Percentiles rank a stretch among this genome's conserved stretches.
These are phyloP conservation scores for Aspergillus cristatus DNA, from an alignment of 495 filamentous ascomycete species.

Conservation along the genomic window DNA sequence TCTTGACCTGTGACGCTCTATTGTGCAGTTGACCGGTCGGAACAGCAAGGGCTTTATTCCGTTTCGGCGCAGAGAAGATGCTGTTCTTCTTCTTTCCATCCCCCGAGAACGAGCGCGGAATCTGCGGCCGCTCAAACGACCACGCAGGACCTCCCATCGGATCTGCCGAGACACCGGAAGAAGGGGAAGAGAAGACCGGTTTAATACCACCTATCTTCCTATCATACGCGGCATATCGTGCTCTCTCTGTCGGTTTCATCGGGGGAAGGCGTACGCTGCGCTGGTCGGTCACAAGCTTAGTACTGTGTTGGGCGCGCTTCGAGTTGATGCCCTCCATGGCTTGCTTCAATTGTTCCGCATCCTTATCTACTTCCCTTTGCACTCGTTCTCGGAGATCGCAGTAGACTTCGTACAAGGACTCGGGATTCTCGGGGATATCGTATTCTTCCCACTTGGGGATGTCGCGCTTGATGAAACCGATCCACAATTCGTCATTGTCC, in stretches of 20 bases:
- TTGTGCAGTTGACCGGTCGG: constrained; percentile 33
- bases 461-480: constrained; percentile 57
- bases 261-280: constrained; percentile 16
- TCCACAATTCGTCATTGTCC: constrained; percentile 56
- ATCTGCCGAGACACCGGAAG: constrained; percentile 1
- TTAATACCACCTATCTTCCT: constrained; percentile 18
- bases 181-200: constrained; percentile 9
- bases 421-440: constrained; percentile 44
- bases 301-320: constrained; percentile 36
- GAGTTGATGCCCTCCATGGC: constrained; percentile 41
- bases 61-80: constrained; percentile 28
- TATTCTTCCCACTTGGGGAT: constrained; percentile 52
- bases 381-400: constrained; percentile 35
- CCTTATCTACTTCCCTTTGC: constrained; percentile 36
- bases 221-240: constrained; percentile 18
- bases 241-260: constrained; percentile 15
- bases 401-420: constrained; percentile 60
- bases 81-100: constrained; percentile 23
- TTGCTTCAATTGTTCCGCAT: constrained; percentile 39
- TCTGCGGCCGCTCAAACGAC: constrained; percentile 10
- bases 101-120: constrained; percentile 5
- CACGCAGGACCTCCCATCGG: constrained; percentile 8
- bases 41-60: constrained; percentile 28
- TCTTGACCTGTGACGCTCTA: constrained; percentile 25
- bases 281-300: constrained; percentile 33